A percentile compares a stretch with the other conserved stretches of the same genome.
Evolutionary conservation across 257 asterid species (phyloP).

Genomic region (Gynochthodes officinalis): DNA sequence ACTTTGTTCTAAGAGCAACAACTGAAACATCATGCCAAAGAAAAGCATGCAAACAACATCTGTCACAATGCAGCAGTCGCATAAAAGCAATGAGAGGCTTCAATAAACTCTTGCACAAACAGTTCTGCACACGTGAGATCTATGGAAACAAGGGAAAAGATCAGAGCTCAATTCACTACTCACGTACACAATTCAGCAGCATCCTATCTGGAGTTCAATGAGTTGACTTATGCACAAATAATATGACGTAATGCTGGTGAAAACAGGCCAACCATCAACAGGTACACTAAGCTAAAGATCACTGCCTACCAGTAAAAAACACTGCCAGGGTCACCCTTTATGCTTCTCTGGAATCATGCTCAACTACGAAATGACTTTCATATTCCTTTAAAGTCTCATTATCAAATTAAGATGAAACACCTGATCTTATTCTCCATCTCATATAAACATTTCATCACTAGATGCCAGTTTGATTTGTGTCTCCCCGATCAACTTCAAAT

Average conservation of each 20-base stretch:
- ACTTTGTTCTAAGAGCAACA: not conserved
- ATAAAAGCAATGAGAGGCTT: too few relatives aligned
- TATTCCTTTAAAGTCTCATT: not conserved
- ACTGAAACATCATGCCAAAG: not conserved
- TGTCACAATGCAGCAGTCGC: not conserved
- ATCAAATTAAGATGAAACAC: not conserved
- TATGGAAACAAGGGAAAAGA: not conserved
- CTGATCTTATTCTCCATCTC: not conserved
- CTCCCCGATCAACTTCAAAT: not conserved
- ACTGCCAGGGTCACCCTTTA: too few relatives aligned
- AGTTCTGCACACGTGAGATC: not conserved
- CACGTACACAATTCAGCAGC: not conserved
- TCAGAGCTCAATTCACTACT: not conserved
- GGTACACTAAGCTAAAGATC: not conserved
- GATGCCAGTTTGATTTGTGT: not conserved
- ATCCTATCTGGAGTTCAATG: not conserved
- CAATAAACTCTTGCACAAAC: not conserved
- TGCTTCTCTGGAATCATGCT: not conserved
- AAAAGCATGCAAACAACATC: not conserved
- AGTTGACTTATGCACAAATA: not conserved
- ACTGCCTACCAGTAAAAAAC: not conserved
- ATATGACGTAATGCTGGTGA: not conserved
- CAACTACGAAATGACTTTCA: not conserved
- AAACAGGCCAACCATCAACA: not conserved
- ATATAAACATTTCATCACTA: not conserved